Evolutionary conservation across 176 grass and related monocot genomes (phyloP).

Genomic region (Poa pratensis): DNA sequence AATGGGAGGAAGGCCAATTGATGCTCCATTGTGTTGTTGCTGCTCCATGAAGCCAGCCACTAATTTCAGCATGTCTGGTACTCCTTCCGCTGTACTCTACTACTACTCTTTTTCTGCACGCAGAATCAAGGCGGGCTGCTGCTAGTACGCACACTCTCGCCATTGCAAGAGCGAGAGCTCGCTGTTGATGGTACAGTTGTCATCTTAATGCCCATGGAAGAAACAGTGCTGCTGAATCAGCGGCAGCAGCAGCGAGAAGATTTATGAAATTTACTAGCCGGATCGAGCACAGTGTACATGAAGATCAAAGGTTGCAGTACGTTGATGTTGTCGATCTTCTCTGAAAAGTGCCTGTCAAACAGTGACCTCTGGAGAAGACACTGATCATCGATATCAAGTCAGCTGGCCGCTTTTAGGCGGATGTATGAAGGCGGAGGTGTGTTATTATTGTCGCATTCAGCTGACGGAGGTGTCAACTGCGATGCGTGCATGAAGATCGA

Average conservation of each 20-base stretch:
- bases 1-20: slow-evolving; percentile 29
- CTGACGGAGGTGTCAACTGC: background rate
- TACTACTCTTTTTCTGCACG: background rate
- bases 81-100: background rate
- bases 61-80: background rate
- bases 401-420: no score
- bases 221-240: background rate
- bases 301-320: background rate
- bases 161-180: background rate
- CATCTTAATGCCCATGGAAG: background rate
- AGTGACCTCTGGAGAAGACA: slow-evolving; percentile 19
- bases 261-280: background rate
- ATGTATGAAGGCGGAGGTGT: no score
- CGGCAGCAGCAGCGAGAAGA: background rate
- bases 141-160: background rate
- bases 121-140: background rate
- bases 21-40: background rate
- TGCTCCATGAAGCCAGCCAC: background rate
- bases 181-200: background rate
- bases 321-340: background rate
- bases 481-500: background rate
- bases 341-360: background rate
- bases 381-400: background rate
- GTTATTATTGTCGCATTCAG: slow-evolving; percentile 25
- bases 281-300: background rate